phyloP scores from a whole-genome alignment of 2,329 filamentous ascomycete genomes.

The Penicillium sp. region DNA sequence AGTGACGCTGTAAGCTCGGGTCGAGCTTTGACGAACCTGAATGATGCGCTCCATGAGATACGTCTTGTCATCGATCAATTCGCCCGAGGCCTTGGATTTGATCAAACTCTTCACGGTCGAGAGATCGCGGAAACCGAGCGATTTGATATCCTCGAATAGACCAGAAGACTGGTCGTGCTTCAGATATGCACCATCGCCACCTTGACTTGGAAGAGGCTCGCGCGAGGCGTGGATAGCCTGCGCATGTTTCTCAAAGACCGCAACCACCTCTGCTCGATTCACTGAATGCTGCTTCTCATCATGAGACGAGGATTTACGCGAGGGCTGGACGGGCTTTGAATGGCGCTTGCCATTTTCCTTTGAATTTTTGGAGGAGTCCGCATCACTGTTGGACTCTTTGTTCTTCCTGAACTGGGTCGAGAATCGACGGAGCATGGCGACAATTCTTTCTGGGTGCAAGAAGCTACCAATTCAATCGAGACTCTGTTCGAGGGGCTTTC shows the following conservation, averaged over 20 bases:
- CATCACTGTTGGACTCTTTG: slow-evolving; percentile 30
- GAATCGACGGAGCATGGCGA: slow-evolving; percentile 37
- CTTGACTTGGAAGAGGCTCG: slow-evolving; percentile 58
- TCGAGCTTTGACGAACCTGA: slow-evolving; percentile 32
- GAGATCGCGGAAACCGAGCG: slow-evolving; percentile 53
- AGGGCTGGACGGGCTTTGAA: slow-evolving; percentile 25
- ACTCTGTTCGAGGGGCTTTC: background rate
- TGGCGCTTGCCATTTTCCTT: slow-evolving; percentile 29
- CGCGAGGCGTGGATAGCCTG: slow-evolving; percentile 50
- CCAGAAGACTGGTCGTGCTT: slow-evolving; percentile 47
- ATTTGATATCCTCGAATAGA: slow-evolving; percentile 52
- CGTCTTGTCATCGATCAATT: slow-evolving; percentile 65
- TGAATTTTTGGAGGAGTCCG: slow-evolving; percentile 27
- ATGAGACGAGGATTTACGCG: slow-evolving; percentile 21
- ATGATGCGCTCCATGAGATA: slow-evolving; percentile 72
- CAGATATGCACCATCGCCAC: slow-evolving; percentile 57
- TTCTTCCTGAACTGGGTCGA: slow-evolving; percentile 37
- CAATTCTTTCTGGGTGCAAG: slow-evolving; percentile 3
- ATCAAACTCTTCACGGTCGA: slow-evolving; percentile 58
- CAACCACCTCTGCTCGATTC: slow-evolving; percentile 37
- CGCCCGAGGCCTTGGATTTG: slow-evolving; percentile 57
- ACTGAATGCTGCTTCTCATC: slow-evolving; percentile 24
- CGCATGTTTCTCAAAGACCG: slow-evolving; percentile 41
- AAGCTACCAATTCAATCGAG: too few species aligned
- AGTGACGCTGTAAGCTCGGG: too few species aligned